phyloP scores from a whole-genome alignment of 225 moss, liverwort and hornwort species.

The Pleurozium schreberi region DNA sequence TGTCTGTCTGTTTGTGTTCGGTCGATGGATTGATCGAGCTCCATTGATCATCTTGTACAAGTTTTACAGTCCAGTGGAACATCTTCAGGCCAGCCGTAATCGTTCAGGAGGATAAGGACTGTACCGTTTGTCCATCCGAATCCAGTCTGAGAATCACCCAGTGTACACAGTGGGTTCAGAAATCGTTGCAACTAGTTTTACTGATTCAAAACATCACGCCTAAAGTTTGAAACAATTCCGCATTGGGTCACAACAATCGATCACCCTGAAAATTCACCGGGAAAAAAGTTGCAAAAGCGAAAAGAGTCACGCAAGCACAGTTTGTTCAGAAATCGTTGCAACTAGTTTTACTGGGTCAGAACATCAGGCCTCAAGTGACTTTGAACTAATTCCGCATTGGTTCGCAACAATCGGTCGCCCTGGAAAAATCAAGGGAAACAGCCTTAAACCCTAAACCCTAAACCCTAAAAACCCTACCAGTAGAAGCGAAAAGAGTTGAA shows the following conservation, averaged over 20 bases:
- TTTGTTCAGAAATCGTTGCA: background rate
- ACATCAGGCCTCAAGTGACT: background rate
- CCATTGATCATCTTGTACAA: background rate
- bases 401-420: background rate
- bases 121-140: constrained; percentile 51
- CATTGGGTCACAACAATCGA: background rate
- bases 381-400: no score
- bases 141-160: constrained; percentile 22
- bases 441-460: no score
- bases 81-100: constrained; percentile 48
- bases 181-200: background rate
- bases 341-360: background rate
- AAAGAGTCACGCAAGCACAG: background rate
- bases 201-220: background rate
- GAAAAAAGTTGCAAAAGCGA: background rate
- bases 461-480: no score
- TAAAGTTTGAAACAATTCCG: no score
- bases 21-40: background rate
- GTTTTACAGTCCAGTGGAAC: constrained; percentile 7
- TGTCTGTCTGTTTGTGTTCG: no score
- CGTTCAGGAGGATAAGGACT: constrained; percentile 19
- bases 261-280: background rate
- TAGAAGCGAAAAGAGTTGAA: background rate
- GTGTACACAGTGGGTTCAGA: background rate
- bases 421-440: no score